Evolutionary conservation across 1,284 basidiomycete species (phyloP).

Genomic region (Thelephora terrestris): DNA sequence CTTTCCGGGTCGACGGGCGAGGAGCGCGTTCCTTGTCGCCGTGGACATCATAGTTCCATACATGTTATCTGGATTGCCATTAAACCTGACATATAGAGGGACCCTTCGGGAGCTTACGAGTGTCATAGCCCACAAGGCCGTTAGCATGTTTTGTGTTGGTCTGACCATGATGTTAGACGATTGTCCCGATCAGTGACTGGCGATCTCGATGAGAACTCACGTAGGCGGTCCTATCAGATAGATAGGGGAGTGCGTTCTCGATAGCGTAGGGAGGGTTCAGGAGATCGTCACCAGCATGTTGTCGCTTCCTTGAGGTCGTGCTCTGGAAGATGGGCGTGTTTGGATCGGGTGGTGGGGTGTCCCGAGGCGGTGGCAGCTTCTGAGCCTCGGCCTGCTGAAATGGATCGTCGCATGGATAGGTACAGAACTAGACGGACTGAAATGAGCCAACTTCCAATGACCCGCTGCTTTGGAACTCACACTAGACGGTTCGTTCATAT

Average conservation of each 20-base stretch:
- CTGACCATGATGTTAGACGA: conserved; percentile 19
- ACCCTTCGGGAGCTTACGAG: conserved; percentile 23
- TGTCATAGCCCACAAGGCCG: conserved; percentile 53
- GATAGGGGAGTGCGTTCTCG: conserved; percentile 35
- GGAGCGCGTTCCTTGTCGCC: conserved; percentile 50
- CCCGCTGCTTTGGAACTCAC: conserved; percentile 21
- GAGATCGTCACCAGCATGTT: conserved; percentile 25
- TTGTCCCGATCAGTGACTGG: conserved; percentile 7
- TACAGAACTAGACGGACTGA: conserved; percentile 38
- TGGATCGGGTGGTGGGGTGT: conserved; percentile 37
- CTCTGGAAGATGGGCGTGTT: conserved; percentile 41
- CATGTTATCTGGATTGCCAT: conserved; percentile 37
- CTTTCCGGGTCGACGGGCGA: conserved; percentile 46
- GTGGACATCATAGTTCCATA: conserved; percentile 66
- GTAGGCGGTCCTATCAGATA: conserved; percentile 46
- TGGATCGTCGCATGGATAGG: conserved; percentile 45
- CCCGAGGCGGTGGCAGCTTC: conserved; percentile 43
- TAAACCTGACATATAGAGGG: neutral
- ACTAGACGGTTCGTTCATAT: conserved; percentile 64
- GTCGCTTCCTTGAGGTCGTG: conserved; percentile 21
- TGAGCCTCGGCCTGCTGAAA: conserved; percentile 42
- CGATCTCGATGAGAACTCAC: conserved; percentile 24
- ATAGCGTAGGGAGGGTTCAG: conserved; percentile 48
- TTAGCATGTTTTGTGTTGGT: conserved; percentile 50
- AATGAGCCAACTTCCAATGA: neutral